These are phyloP conservation scores for Botryobasidium botryosum DNA, from an alignment of 768 basidiomycete species.

Conservation along the genomic window DNA sequence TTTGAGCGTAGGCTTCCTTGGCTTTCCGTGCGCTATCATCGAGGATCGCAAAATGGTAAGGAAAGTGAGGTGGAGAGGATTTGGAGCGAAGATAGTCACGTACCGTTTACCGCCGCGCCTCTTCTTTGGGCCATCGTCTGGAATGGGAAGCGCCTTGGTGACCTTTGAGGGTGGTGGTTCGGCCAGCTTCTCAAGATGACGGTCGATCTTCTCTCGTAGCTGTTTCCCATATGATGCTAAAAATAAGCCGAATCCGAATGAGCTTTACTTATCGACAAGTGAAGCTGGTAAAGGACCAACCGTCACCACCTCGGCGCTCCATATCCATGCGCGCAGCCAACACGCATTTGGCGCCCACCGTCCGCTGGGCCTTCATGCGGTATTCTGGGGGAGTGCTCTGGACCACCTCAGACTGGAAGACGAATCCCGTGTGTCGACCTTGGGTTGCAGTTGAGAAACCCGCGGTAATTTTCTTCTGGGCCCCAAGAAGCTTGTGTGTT, in stretches of 20 bases:
- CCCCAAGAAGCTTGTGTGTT: slow-evolving; percentile 65
- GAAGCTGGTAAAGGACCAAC: slow-evolving; percentile 25
- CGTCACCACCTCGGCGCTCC: slow-evolving; percentile 67
- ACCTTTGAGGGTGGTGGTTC: slow-evolving; percentile 92
- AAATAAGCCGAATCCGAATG: slow-evolving; percentile 20
- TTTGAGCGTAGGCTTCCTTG: slow-evolving; percentile 96
- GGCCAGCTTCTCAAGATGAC: slow-evolving; percentile 76
- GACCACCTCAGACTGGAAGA: slow-evolving; percentile 86
- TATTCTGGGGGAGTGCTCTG: slow-evolving; percentile 76
- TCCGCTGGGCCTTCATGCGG: slow-evolving; percentile 80
- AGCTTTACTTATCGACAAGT: neutral
- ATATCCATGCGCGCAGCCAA: slow-evolving; percentile 88
- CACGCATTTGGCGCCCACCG: slow-evolving; percentile 80
- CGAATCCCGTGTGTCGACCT: slow-evolving; percentile 86
- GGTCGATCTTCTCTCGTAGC: slow-evolving; percentile 78
- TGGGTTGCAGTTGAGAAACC: slow-evolving; percentile 83
- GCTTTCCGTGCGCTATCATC: slow-evolving; percentile 71
- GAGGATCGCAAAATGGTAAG: neutral
- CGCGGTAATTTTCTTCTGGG: slow-evolving; percentile 79
- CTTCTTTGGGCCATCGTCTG: slow-evolving; percentile 91
- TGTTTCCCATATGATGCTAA: slow-evolving; percentile 56
- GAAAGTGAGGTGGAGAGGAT: neutral
- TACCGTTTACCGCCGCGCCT: slow-evolving; percentile 89
- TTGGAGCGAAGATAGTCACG: slow-evolving; percentile 13
- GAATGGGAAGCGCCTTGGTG: slow-evolving; percentile 81